phyloP scores from a whole-genome alignment of 345 rosid genomes.

The Pistacia atlantica region DNA sequence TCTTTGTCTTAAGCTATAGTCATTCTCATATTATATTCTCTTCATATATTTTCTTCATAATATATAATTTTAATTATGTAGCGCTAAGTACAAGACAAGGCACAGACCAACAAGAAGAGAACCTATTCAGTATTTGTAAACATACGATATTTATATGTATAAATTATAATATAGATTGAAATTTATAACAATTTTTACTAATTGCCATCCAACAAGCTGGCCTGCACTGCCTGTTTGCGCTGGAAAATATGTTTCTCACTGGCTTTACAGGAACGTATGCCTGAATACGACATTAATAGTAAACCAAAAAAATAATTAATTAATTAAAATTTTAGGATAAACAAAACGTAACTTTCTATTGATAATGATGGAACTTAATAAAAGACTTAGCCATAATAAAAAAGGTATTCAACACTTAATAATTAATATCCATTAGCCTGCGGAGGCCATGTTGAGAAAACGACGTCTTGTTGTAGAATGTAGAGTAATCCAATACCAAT shows the following conservation, averaged over 20 bases:
- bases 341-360: not conserved
- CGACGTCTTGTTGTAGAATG: no score
- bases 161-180: not conserved
- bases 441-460: not conserved
- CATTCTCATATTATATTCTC: not conserved
- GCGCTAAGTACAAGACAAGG: conserved; percentile 22
- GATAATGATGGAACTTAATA: not conserved
- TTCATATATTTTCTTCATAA: no score
- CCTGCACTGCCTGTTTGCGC: conserved; percentile 11
- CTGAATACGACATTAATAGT: not conserved
- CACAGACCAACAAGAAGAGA: conserved; percentile 11
- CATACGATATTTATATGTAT: not conserved
- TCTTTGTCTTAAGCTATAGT: conserved; percentile 10
- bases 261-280: conserved; percentile 19
- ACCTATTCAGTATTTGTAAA: conserved; percentile 12
- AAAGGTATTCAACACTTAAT: no score
- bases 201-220: conserved; percentile 14
- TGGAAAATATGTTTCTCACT: conserved; percentile 10
- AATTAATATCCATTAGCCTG: no score
- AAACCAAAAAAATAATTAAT: not conserved
- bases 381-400: not conserved
- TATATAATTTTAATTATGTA: not conserved
- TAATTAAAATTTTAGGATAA: not conserved
- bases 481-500: not conserved
- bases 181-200: not conserved